These are phyloP conservation scores for Fusarium cyanostomum DNA, from an alignment of 2,329 filamentous ascomycete genomes.

Conservation along the genomic window DNA sequence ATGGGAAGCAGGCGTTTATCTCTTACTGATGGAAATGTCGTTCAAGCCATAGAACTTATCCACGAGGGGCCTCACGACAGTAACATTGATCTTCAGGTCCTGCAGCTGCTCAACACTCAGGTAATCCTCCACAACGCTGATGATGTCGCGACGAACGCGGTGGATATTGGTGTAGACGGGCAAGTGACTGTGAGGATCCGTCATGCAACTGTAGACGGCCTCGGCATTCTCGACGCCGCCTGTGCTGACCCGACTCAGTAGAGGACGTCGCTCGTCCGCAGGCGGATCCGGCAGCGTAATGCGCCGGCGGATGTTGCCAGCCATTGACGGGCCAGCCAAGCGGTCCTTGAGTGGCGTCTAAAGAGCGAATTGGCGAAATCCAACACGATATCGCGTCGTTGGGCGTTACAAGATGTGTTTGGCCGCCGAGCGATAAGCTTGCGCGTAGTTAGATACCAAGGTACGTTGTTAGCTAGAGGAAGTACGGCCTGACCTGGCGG, in stretches of 20 bases:
- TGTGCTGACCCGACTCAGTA: slow-evolving; percentile 48
- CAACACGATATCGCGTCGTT: slow-evolving; percentile 15
- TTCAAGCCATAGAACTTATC: slow-evolving; percentile 82
- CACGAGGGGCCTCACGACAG: slow-evolving; percentile 82
- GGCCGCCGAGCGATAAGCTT: too few relatives aligned
- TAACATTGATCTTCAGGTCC: slow-evolving; percentile 82
- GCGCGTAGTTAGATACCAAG: too few relatives aligned
- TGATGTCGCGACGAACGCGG: slow-evolving; percentile 71
- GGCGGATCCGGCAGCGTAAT: slow-evolving; percentile 44
- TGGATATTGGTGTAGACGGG: slow-evolving; percentile 84
- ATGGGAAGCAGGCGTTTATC: neutral
- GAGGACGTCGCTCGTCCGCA: slow-evolving; percentile 48
- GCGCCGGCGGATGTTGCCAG: slow-evolving; percentile 40
- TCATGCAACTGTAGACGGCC: slow-evolving; percentile 61
- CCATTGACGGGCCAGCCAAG: slow-evolving; percentile 31
- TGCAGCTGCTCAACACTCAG: slow-evolving; percentile 78
- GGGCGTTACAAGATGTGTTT: slow-evolving; percentile 24
- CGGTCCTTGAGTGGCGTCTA: neutral
- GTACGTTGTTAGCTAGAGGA: too few relatives aligned
- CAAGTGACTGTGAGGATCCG: slow-evolving; percentile 69
- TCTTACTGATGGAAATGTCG: slow-evolving; percentile 78
- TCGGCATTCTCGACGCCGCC: slow-evolving; percentile 43
- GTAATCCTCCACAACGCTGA: slow-evolving; percentile 70
- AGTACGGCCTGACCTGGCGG: too few relatives aligned
- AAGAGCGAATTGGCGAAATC: neutral